Evolutionary conservation across 495 filamentous ascomycete species (phyloP).

Genomic region (Aspergillus panamensis): DNA sequence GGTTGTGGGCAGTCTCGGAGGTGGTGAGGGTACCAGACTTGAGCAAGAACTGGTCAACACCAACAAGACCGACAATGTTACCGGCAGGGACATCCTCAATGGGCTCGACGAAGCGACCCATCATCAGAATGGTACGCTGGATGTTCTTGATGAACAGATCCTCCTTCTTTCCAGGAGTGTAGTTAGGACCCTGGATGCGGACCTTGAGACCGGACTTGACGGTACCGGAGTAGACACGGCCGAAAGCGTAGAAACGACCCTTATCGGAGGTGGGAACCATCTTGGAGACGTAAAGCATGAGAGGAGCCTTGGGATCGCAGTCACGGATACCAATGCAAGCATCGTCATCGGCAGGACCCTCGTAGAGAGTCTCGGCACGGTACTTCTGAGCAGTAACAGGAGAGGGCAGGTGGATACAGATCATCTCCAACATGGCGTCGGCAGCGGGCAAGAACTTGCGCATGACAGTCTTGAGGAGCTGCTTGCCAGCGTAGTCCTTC

Average conservation of each 20-base stretch:
- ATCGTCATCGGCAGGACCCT: conserved; percentile 91
- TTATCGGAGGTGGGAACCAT: conserved; percentile 99
- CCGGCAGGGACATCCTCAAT: conserved; percentile 98
- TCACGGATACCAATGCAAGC: conserved; percentile 92
- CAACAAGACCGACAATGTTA: conserved; percentile 98
- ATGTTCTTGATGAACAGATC: conserved; percentile 99
- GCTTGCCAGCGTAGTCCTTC: conserved; percentile 93
- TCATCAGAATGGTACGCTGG: conserved; percentile 99
- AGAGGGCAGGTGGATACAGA: conserved; percentile 98
- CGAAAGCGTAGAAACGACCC: conserved; percentile 99
- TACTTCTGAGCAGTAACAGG: conserved; percentile 96
- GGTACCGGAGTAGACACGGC: conserved; percentile 98
- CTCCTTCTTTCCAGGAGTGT: conserved; percentile 95
- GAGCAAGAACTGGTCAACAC: conserved; percentile 99
- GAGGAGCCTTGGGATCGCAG: conserved; percentile 94
- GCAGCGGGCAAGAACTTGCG: conserved; percentile 96
- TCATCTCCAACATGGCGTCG: conserved; percentile 99
- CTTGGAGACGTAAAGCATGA: conserved; percentile 99
- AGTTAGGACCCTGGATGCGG: conserved; percentile 99
- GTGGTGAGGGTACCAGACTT: conserved; percentile 99
- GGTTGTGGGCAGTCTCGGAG: conserved; percentile 95
- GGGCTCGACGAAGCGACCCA: conserved; percentile 98
- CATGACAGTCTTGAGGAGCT: conserved; percentile 96
- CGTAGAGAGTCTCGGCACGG: conserved; percentile 97
- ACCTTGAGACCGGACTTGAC: conserved; percentile 97